Conservation (phyloP, 1,284 basidiomycete species). For the Chondrostereum purpureum region DNA sequence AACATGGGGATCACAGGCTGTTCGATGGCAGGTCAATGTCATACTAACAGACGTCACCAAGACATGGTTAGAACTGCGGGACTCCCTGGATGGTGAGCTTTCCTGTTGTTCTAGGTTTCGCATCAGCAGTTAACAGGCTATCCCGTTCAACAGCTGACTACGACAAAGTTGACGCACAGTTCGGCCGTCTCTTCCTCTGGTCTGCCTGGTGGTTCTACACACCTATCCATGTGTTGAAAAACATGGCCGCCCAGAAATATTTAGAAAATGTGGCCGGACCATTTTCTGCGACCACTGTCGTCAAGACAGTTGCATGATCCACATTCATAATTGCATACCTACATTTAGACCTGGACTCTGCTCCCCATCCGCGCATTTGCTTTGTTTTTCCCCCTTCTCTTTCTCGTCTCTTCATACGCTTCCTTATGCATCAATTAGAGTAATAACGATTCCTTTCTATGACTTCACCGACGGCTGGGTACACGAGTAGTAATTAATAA, state of each 20-base stretch:
- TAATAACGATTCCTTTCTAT: too few relatives aligned
- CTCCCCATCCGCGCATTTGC: too few relatives aligned
- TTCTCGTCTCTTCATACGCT: too few relatives aligned
- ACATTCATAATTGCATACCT: too few relatives aligned
- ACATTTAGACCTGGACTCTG: too few relatives aligned
- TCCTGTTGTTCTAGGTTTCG: constrained; percentile 5
- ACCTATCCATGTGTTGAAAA: constrained; percentile 33
- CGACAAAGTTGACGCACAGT: constrained; percentile 50
- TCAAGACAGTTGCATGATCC: constrained; percentile 8
- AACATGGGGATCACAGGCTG: constrained; percentile 45
- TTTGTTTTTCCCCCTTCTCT: too few relatives aligned
- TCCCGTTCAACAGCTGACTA: constrained; percentile 48
- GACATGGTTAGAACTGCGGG: constrained; percentile 70
- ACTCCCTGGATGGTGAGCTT: constrained; percentile 53
- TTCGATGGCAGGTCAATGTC: constrained; percentile 85
- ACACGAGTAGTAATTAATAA: too few relatives aligned
- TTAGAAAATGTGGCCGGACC: constrained; percentile 52
- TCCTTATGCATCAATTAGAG: too few relatives aligned
- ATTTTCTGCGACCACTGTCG: constrained; percentile 30
- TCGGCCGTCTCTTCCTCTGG: constrained; percentile 73
- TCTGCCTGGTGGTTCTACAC: constrained; percentile 58
- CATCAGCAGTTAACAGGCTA: constrained; percentile 1
- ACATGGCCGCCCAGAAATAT: constrained; percentile 21
- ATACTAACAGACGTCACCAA: constrained; percentile 86
- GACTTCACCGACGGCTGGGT: too few relatives aligned